Percentiles rank a stretch among this genome's conserved stretches.
Evolutionary conservation across 352 stramenopile genomes (phyloP).

Genomic region (Phytophthora fragariae): DNA sequence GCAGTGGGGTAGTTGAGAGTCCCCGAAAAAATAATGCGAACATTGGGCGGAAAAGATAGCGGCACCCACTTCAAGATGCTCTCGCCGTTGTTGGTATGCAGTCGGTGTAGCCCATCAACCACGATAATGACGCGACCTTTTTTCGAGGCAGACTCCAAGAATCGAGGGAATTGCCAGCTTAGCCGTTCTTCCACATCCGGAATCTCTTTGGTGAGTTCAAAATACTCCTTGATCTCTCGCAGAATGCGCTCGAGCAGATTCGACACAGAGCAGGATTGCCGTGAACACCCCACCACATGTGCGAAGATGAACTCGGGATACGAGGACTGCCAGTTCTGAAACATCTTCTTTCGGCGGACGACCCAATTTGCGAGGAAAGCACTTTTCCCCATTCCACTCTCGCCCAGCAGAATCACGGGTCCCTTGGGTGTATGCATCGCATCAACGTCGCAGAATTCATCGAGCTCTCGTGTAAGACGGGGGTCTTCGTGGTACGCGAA

Average conservation of each 20-base stretch:
- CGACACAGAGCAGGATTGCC: slow-evolving; percentile 87
- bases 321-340: slow-evolving; percentile 83
- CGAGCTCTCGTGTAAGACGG: slow-evolving; percentile 67
- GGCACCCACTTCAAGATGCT: slow-evolving; percentile 93
- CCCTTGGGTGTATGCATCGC: slow-evolving; percentile 83
- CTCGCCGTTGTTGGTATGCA: slow-evolving; percentile 88
- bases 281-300: slow-evolving; percentile 90
- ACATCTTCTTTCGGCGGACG: slow-evolving; percentile 85
- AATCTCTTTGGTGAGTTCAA: slow-evolving; percentile 89
- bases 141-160: slow-evolving; percentile 90
- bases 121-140: slow-evolving; percentile 92
- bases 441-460: slow-evolving; percentile 89
- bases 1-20: slow-evolving; percentile 61
- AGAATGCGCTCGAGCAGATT: slow-evolving; percentile 90
- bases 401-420: slow-evolving; percentile 77
- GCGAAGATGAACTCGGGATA: slow-evolving; percentile 92
- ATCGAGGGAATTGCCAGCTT: slow-evolving; percentile 92
- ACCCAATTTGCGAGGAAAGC: slow-evolving; percentile 87
- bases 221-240: slow-evolving; percentile 91
- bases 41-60: slow-evolving; percentile 87
- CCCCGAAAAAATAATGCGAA: slow-evolving; percentile 86
- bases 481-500: slow-evolving; percentile 83
- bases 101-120: slow-evolving; percentile 89
- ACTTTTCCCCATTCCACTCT: slow-evolving; percentile 78
- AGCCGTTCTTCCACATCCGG: slow-evolving; percentile 88